A percentile compares a stretch with the other conserved stretches of the same genome.
Evolutionary conservation across 2,329 filamentous ascomycete species (phyloP).

Genomic region (Diaporthe eres): DNA sequence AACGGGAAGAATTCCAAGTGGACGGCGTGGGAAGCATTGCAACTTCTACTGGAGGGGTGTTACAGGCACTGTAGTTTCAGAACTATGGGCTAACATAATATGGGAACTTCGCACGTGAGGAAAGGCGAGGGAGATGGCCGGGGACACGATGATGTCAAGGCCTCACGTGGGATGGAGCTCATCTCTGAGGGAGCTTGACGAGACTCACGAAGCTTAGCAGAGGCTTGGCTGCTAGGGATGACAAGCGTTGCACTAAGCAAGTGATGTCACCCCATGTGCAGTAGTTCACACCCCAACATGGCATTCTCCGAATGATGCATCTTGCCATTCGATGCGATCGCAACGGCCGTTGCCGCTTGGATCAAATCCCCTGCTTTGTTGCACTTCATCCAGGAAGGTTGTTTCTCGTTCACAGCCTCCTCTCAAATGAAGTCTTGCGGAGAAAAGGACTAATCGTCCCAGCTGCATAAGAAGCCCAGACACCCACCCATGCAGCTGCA

Average conservation of each 20-base stretch:
- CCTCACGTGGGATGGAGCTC: conserved; percentile 4
- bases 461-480: too few relatives aligned
- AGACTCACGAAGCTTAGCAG: neutral
- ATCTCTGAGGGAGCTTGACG: neutral
- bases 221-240: neutral
- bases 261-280: conserved; percentile 13
- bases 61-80: neutral
- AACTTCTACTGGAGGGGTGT: neutral
- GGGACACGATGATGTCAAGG: conserved; percentile 17
- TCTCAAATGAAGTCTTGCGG: neutral
- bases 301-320: conserved; percentile 7
- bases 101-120: neutral
- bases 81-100: neutral
- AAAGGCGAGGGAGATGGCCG: neutral
- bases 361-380: neutral
- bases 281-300: neutral
- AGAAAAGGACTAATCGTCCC: neutral
- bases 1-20: neutral
- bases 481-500: conserved; percentile 6
- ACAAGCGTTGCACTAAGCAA: neutral
- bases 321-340: neutral
- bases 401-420: neutral
- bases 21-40: neutral
- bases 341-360: neutral
- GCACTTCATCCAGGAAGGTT: neutral